phyloP scores from a whole-genome alignment of 2,329 filamentous ascomycete species.

The Colletotrichum theobromicola region DNA sequence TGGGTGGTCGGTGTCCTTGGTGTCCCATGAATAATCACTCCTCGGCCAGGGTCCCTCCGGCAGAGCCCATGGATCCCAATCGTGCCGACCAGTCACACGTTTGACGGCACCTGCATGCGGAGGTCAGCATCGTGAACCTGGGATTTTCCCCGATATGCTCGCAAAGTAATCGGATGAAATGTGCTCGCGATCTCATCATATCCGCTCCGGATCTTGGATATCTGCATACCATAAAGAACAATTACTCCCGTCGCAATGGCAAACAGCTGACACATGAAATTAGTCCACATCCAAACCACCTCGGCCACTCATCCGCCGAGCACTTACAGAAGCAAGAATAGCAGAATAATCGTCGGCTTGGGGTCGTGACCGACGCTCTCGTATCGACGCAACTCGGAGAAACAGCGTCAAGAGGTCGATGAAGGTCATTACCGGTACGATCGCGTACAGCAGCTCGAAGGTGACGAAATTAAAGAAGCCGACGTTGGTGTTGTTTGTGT shows the following conservation, averaged over 20 bases:
- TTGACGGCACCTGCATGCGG: not conserved
- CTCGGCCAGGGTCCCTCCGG: conserved; percentile 1
- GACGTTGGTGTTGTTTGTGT: not conserved
- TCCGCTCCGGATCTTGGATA: not conserved
- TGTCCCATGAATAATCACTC: not conserved
- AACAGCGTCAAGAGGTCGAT: not conserved
- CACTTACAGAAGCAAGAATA: not conserved
- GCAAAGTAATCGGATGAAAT: not conserved
- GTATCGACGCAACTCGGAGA: not conserved
- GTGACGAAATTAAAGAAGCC: conserved; percentile 10
- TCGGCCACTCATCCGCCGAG: not conserved
- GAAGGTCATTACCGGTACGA: not conserved
- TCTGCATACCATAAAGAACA: not conserved
- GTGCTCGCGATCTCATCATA: not conserved
- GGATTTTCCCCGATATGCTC: not conserved
- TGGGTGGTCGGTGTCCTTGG: not conserved
- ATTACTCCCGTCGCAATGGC: not conserved
- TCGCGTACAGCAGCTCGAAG: not conserved
- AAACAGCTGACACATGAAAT: not conserved
- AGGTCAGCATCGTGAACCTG: not conserved
- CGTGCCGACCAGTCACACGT: not conserved
- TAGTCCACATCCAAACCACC: not conserved
- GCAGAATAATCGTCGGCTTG: not conserved
- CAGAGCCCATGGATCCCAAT: conserved; percentile 1
- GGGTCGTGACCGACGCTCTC: not conserved